Conservation (phyloP, 1,139 yeast species). For the Scheffersomyces cryptocercus region DNA sequence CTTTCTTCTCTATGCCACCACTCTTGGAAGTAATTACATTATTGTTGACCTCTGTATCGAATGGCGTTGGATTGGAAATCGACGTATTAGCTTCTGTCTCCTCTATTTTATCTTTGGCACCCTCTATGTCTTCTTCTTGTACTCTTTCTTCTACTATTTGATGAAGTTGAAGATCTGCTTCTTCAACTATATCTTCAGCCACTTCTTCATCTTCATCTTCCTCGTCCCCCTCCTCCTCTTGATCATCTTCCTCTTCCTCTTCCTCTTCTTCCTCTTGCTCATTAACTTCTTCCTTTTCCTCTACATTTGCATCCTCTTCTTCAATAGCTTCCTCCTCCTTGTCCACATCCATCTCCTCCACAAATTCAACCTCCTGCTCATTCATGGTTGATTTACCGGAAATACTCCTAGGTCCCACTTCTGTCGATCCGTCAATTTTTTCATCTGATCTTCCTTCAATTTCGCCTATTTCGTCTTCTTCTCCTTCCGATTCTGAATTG, state of each 20-base stretch:
- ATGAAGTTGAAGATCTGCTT: conserved; percentile 3
- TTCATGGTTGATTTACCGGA: too few species aligned
- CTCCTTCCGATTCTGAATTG: not conserved
- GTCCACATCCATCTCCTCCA: not conserved
- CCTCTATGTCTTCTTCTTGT: conserved; percentile 6
- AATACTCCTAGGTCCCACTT: too few species aligned
- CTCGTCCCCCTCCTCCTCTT: conserved; percentile 6
- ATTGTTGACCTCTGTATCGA: too few species aligned
- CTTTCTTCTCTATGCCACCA: too few species aligned
- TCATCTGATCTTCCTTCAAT: too few species aligned
- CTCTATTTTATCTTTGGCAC: not conserved
- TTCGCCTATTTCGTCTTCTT: too few species aligned
- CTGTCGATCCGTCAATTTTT: too few species aligned
- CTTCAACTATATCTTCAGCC: conserved; percentile 1
- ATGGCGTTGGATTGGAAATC: too few species aligned
- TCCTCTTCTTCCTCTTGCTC: conserved; percentile 6
- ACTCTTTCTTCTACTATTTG: conserved; percentile 3
- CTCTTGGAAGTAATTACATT: too few species aligned
- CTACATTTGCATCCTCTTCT: not conserved
- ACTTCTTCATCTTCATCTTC: conserved; percentile 6
- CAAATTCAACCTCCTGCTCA: not conserved
- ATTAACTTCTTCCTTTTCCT: conserved; percentile 2
- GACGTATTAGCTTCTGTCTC: too few species aligned
- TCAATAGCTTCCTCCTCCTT: conserved; percentile 2
- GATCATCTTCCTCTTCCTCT: conserved; percentile 10